Percentiles rank a stretch among this genome's conserved stretches.
These are phyloP conservation scores for Alternaria ethzedia DNA, from an alignment of 2,329 filamentous ascomycete species.

Conservation along the genomic window DNA sequence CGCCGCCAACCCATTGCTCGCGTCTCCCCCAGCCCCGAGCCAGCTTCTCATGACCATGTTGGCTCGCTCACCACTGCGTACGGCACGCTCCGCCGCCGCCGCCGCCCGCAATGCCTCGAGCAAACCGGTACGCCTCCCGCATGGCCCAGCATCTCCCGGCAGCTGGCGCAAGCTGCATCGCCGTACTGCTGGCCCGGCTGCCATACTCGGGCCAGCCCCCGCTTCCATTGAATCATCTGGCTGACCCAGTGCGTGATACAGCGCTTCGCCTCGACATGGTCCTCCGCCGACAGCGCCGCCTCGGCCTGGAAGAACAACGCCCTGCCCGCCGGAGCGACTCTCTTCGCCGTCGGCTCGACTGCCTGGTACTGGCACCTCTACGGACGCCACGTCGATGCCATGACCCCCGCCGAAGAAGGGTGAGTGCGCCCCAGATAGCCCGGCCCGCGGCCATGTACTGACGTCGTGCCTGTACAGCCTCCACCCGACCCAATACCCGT, in stretches of 20 bases:
- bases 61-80: constrained; percentile 88
- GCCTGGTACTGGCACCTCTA: constrained; percentile 99
- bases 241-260: constrained; percentile 46
- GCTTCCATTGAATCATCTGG: constrained; percentile 36
- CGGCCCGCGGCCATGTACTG: constrained; percentile 38
- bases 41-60: constrained; percentile 73
- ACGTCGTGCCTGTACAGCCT: constrained; percentile 65
- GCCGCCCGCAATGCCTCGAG: constrained; percentile 70
- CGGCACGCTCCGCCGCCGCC: constrained; percentile 82
- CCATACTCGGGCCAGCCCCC: constrained; percentile 17
- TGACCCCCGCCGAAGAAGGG: constrained; percentile 97
- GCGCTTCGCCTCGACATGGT: constrained; percentile 73
- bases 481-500: constrained; percentile 89
- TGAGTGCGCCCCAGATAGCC: constrained; percentile 63
- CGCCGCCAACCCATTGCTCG: constrained; percentile 46
- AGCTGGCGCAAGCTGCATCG: constrained; percentile 37
- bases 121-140: constrained; percentile 54
- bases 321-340: constrained; percentile 84
- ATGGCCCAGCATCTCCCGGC: constrained; percentile 30
- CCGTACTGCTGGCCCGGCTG: constrained; percentile 23
- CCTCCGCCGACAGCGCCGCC: constrained; percentile 71
- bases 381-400: constrained; percentile 83
- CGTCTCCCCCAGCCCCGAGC: constrained; percentile 44
- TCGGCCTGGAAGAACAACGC: constrained; percentile 84
- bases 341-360: constrained; percentile 84